phyloP scores from a whole-genome alignment of 176 grass and related monocot genomes.

The Eleusine coracana region DNA sequence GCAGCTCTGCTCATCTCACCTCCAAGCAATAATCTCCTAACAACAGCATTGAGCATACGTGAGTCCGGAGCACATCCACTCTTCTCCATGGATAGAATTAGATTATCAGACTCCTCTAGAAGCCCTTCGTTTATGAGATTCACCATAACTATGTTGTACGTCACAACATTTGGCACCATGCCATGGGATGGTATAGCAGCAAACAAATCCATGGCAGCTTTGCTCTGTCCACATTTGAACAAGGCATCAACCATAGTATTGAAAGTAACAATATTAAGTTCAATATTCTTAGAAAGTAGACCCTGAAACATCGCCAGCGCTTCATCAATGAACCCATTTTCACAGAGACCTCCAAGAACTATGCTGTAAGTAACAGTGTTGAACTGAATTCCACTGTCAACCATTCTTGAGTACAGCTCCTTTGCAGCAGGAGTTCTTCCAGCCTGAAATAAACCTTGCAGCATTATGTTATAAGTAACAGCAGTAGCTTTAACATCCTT shows the following conservation, averaged over 20 bases:
- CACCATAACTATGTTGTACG: neutral
- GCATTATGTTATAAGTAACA: neutral
- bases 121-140: slow-evolving; percentile 10
- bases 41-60: slow-evolving; percentile 12
- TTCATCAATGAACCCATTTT: slow-evolving; percentile 2
- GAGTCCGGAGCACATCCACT: neutral
- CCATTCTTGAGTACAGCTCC: neutral
- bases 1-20: neutral
- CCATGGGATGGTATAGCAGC: neutral
- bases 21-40: neutral
- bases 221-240: neutral
- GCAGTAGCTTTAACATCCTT: neutral
- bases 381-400: neutral
- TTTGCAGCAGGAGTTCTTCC: neutral
- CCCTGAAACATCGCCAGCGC: neutral
- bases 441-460: slow-evolving; percentile 2
- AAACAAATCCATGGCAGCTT: neutral
- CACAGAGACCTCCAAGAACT: neutral
- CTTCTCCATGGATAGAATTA: slow-evolving; percentile 14
- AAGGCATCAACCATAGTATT: neutral
- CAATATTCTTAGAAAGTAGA: neutral
- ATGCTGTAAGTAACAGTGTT: neutral
- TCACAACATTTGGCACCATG: neutral
- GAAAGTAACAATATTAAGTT: neutral
- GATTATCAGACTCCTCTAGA: neutral